A percentile compares a stretch with the other conserved stretches of the same genome.
Evolutionary conservation across 768 basidiomycete species (phyloP).

Genomic region (Dentipellis sp.): DNA sequence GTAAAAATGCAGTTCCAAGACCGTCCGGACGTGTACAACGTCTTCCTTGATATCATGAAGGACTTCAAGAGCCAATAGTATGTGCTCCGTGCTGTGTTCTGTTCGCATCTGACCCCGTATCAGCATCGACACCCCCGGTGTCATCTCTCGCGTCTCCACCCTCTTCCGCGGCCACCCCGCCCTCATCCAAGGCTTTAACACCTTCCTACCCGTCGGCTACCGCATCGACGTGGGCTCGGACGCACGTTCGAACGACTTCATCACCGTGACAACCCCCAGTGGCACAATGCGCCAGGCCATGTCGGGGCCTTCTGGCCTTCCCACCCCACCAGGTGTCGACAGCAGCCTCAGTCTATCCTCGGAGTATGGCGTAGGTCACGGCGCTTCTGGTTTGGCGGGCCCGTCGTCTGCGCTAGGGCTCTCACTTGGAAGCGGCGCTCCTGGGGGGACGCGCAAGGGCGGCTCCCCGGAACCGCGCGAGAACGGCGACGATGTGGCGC

Average conservation of each 20-base stretch:
- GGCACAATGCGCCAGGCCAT: slow-evolving; percentile 38
- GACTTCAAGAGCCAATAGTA: slow-evolving; percentile 63
- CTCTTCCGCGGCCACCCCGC: slow-evolving; percentile 85
- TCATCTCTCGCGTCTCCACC: slow-evolving; percentile 89
- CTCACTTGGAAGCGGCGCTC: not conserved
- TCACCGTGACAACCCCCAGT: slow-evolving; percentile 71
- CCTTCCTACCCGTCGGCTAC: slow-evolving; percentile 91
- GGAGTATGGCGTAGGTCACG: not conserved
- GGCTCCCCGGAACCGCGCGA: slow-evolving; percentile 2
- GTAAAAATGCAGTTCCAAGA: slow-evolving; percentile 54
- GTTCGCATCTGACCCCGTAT: not conserved
- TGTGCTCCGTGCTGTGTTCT: slow-evolving; percentile 14
- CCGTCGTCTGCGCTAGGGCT: slow-evolving; percentile 6
- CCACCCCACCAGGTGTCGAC: slow-evolving; percentile 1
- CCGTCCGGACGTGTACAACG: slow-evolving; percentile 54
- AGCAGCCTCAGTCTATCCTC: not conserved
- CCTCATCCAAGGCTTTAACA: slow-evolving; percentile 97
- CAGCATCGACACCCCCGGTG: slow-evolving; percentile 96
- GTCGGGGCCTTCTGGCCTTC: slow-evolving; percentile 12
- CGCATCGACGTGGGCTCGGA: slow-evolving; percentile 77
- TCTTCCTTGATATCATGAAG: slow-evolving; percentile 63
- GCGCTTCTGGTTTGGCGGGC: not conserved
- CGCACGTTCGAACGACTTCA: slow-evolving; percentile 50
- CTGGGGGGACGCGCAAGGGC: not conserved
- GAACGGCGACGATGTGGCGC: slow-evolving; percentile 6